Evolutionary conservation across 306 rosid genomes (phyloP).

Genomic region (Cucurbita moschata): DNA sequence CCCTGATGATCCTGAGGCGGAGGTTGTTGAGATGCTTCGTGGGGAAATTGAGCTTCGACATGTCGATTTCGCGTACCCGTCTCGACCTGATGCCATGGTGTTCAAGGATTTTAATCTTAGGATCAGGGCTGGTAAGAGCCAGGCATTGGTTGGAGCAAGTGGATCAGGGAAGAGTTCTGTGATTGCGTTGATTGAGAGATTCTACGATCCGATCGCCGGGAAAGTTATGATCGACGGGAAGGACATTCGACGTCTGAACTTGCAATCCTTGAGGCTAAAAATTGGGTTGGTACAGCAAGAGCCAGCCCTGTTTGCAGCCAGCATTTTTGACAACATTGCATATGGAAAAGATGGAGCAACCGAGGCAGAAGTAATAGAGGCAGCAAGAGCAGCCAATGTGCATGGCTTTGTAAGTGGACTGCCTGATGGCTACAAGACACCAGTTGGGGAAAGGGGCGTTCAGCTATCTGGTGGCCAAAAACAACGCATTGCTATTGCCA

Average conservation of each 20-base stretch:
- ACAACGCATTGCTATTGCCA: constrained; percentile 90
- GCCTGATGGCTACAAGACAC: constrained; percentile 87
- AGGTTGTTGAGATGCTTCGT: constrained; percentile 52
- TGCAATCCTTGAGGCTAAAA: constrained; percentile 69
- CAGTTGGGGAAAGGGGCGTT: constrained; percentile 92
- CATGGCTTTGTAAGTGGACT: constrained; percentile 75
- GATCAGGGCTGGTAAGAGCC: constrained; percentile 85
- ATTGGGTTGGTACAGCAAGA: constrained; percentile 93
- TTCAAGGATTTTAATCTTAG: constrained; percentile 70
- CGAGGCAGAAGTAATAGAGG: constrained; percentile 73
- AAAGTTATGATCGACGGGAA: constrained; percentile 94
- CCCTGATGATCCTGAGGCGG: constrained; percentile 81
- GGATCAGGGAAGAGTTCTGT: constrained; percentile 97
- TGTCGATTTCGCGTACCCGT: constrained; percentile 85
- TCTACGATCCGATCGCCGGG: constrained; percentile 77
- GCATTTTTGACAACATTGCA: constrained; percentile 83
- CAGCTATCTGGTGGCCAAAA: constrained; percentile 96
- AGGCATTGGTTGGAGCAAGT: constrained; percentile 94
- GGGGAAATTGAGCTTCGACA: constrained; percentile 95
- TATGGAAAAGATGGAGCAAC: constrained; percentile 85
- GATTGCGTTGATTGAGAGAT: constrained; percentile 69
- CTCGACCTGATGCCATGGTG: constrained; percentile 81
- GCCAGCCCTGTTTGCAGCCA: constrained; percentile 80
- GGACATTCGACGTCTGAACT: constrained; percentile 60
- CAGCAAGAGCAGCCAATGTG: constrained; percentile 79